Conservation (phyloP, 176 grass and related monocot species). For the Tuctoria greenei region DNA sequence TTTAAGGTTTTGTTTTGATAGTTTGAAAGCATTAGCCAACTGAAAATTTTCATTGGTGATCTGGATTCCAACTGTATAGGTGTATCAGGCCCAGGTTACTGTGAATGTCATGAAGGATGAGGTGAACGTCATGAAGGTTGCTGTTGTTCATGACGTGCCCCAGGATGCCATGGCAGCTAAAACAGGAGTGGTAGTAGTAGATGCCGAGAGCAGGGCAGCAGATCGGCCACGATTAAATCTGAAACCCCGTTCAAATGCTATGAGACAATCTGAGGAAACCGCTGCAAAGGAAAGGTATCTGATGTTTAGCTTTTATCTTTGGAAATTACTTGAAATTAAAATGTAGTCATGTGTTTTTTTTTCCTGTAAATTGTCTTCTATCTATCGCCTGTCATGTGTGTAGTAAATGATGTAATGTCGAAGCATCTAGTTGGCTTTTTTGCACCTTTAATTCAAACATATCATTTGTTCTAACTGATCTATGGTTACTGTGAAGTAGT, state of each 20-base stretch:
- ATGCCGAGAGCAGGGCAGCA: slow-evolving; percentile 39
- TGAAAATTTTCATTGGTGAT: slow-evolving; percentile 21
- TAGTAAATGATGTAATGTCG: neutral
- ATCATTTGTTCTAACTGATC: neutral
- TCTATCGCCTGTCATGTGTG: neutral
- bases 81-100: slow-evolving; percentile 27
- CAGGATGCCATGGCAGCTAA: slow-evolving; percentile 39
- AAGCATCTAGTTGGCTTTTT: neutral
- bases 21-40: neutral
- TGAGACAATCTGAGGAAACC: slow-evolving; percentile 49
- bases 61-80: slow-evolving; percentile 36
- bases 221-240: slow-evolving; percentile 77
- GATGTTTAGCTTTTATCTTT: slow-evolving; percentile 4
- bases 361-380: slow-evolving; percentile 1
- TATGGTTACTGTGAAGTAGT: neutral
- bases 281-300: slow-evolving; percentile 65
- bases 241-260: slow-evolving; percentile 64
- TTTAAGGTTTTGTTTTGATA: slow-evolving; percentile 15
- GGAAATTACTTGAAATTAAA: neutral
- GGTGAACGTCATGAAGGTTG: slow-evolving; percentile 33
- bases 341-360: neutral
- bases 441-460: neutral
- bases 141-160: slow-evolving; percentile 49
- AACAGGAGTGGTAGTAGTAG: slow-evolving; percentile 39
- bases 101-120: too few species aligned